Percentiles rank a stretch among this genome's conserved stretches.
Evolutionary conservation across 805 yeast genomes (phyloP).

Genomic region (Wickerhamomyces rabaulensis): DNA sequence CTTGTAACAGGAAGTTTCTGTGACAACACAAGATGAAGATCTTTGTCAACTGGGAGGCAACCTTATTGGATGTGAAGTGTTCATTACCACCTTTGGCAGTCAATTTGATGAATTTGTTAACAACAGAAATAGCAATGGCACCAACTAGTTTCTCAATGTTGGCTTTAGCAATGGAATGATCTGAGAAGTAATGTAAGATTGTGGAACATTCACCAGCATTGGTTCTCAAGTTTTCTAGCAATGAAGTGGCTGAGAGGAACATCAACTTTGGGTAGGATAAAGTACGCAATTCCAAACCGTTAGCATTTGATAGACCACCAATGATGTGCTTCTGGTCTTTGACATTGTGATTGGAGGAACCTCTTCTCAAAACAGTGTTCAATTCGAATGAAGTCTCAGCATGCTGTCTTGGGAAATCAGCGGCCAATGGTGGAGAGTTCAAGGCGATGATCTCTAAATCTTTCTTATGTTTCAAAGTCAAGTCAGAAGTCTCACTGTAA

Average conservation of each 20-base stretch:
- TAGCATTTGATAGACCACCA: conserved; percentile 30
- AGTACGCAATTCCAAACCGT: conserved; percentile 45
- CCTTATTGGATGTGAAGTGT: conserved; percentile 50
- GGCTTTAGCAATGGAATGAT: conserved; percentile 69
- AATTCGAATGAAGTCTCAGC: conserved; percentile 90
- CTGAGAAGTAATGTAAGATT: conserved; percentile 75
- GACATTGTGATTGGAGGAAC: conserved; percentile 77
- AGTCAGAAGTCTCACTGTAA: conserved; percentile 53
- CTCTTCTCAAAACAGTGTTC: conserved; percentile 85
- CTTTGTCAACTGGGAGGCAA: conserved; percentile 64
- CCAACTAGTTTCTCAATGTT: conserved; percentile 68
- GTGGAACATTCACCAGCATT: conserved; percentile 77
- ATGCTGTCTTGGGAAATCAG: conserved; percentile 72
- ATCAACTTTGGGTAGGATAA: conserved; percentile 73
- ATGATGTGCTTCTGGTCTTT: conserved; percentile 67
- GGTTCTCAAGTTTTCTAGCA: conserved; percentile 76
- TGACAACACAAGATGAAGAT: conserved; percentile 73
- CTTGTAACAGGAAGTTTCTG: conserved; percentile 68
- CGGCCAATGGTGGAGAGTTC: conserved; percentile 82
- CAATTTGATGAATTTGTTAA: conserved; percentile 48
- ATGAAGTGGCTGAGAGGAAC: conserved; percentile 78
- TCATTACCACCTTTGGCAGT: conserved; percentile 45
- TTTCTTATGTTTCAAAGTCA: conserved; percentile 40
- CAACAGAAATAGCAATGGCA: conserved; percentile 54
- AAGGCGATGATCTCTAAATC: conserved; percentile 71